These are phyloP conservation scores for Malus hybrid DNA, from an alignment of 331 rosid genomes.

Conservation along the genomic window DNA sequence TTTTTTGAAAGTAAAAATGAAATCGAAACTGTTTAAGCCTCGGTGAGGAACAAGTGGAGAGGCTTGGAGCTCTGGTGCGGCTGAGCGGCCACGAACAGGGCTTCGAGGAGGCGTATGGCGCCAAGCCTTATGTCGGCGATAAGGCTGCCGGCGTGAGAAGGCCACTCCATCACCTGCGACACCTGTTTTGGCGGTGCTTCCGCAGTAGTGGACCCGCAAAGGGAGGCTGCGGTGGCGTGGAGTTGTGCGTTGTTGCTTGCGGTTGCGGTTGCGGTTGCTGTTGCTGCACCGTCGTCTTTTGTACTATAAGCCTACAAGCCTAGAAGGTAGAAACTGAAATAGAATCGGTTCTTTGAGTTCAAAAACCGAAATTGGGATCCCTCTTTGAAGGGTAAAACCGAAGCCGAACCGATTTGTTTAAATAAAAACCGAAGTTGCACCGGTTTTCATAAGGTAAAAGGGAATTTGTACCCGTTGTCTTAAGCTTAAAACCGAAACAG, in stretches of 20 bases:
- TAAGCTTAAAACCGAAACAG: no score
- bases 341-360: no score
- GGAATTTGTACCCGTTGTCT: no score
- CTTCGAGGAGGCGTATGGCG: constrained; percentile 81
- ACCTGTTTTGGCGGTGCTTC: constrained; percentile 97
- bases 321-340: no score
- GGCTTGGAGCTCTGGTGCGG: constrained; percentile 74
- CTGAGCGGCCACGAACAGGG: constrained; percentile 56
- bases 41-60: constrained; percentile 58
- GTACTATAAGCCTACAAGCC: no score
- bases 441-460: no score
- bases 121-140: constrained; percentile 83
- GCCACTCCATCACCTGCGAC: constrained; percentile 74
- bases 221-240: neutral
- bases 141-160: constrained; percentile 71
- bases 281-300: no score
- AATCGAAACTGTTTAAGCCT: constrained; percentile 14
- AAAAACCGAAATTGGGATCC: no score
- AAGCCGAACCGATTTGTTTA: no score
- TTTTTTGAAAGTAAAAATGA: no score
- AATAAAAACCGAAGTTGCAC: no score
- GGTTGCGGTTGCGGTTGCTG: neutral
- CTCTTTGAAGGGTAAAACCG: no score
- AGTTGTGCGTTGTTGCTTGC: constrained; percentile 7
- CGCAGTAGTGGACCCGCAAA: constrained; percentile 13